Evolutionary conservation across 2,329 filamentous ascomycete species (phyloP), one percentile per base, ranked within the genome.

Genomic region (Sporothrix curviconia): DNA sequence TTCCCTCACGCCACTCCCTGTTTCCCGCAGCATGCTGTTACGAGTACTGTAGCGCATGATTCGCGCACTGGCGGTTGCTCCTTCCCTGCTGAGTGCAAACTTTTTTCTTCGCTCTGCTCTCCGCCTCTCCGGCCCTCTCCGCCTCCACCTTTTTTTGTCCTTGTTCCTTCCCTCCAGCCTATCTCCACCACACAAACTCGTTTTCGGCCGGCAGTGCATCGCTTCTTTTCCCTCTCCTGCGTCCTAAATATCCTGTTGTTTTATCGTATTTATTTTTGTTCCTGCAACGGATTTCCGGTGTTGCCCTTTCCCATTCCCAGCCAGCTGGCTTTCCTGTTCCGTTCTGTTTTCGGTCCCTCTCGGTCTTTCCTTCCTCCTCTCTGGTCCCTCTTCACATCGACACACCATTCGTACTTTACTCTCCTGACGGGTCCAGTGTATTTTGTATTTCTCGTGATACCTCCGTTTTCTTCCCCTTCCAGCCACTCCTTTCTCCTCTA

Each of bases 101-200:
- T 11, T 32, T 5, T 32, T 32, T 5, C 28, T 5, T 5, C 11
- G 25, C 32, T 17, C 32, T 24, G 47, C 36, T 7, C 50, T 62
- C 60, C 61, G 47, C 42, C 47, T 58, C 58, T 60, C 60, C 61
- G 61, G 58, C 28, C 36, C 51, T 61, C 51, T 55, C 60, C 60
- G 60, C 56, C 55, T 60, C 60, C 57, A 58, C 57, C 40, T 57
- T 50, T 36, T 32, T 36, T n/a, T 47, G n/a, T n/a, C n/a, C n/a
- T n/a, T n/a, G n/a, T n/a, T n/a, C 50, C 40, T 28, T 54, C 39
- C 7, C 30, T 50, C 51, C 39, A 40, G 40, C 52, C 37, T 17
- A 42, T 47, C 47, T 54, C 46, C 43, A 50, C 60, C 56, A 56
- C 55, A 55, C 52, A 58, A 55, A 30, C 34, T 51, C 47, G 47